Base-by-base conservation (phyloP, 2,329 filamentous ascomycete species). In the Hypoxylon sp. region DNA sequence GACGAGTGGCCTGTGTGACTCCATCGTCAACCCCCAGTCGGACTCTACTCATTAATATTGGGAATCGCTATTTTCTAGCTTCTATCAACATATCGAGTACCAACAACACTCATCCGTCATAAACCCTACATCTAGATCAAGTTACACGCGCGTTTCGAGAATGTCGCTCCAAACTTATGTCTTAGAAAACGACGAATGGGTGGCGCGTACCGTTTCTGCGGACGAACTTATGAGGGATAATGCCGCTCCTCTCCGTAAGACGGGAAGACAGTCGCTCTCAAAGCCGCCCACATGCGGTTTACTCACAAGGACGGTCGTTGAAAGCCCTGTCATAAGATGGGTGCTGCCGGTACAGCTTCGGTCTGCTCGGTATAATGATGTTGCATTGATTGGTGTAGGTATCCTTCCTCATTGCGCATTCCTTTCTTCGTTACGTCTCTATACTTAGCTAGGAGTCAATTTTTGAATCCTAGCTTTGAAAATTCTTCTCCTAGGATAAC, bases 271-370 rank as follows among this genome's bases (percentile, higher is more conserved):
- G 37, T 60, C 75, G 5, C 73, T 76, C 32, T 77, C 75, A 62
- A 80, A 75, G 55, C 80, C 82, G 31, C 88, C 91, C 5, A 81
- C 79, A 19, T 87, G 90, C 66, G 96, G 93, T 3, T 76, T 98
- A 32, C 84, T 98, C 50, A 93, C 93, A 0, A 90, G 88, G 75
- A 97, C 94, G 0, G 78, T 97, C 31, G 83, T 95, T 55, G 87
- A 90, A 58, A 97, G 92, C 69, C 92, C 94, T 1, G 83, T 92
- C 37, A 86, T 91, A 62, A 91, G 91, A 75, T 92, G 88, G 83
- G 91, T 98, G 47, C 82, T 97, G 13, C 92, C 94, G 11, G 93
- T 91, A n/a, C 88, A 91, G 66, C 83, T 98, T 65, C 87, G 94
- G 64, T 90, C 90, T 61, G 84, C 85, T 56, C 80, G 85, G 47